Conservation (phyloP, 108 stramenopile genomes). For the Cyclotella distinguenda region DNA sequence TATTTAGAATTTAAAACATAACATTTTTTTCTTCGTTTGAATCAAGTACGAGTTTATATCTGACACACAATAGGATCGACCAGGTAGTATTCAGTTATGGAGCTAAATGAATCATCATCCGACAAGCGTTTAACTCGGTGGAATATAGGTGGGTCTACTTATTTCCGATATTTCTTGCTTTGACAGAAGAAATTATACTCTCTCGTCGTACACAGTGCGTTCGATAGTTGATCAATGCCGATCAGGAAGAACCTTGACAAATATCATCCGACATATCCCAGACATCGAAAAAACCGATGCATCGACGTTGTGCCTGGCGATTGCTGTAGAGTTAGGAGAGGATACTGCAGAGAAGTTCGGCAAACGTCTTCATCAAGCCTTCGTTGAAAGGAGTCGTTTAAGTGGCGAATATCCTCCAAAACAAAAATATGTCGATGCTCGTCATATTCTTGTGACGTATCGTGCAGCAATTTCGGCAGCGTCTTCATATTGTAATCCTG, state of each 20-base stretch:
- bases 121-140: too few species aligned
- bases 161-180: too few species aligned
- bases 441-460: slow-evolving; percentile 19
- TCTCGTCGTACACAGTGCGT: background rate
- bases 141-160: too few species aligned
- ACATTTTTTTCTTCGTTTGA: too few species aligned
- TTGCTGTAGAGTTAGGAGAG: slow-evolving; percentile 15
- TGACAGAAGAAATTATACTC: background rate
- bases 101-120: too few species aligned
- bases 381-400: background rate
- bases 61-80: too few species aligned
- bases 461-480: slow-evolving; percentile 15
- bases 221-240: slow-evolving; percentile 11
- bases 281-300: slow-evolving; percentile 10
- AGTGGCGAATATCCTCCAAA: background rate
- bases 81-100: too few species aligned
- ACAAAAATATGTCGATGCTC: slow-evolving; percentile 12
- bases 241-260: slow-evolving; percentile 9
- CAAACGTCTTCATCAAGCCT: slow-evolving; percentile 11
- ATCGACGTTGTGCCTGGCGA: slow-evolving; percentile 1
- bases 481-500: slow-evolving; percentile 18
- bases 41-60: too few species aligned
- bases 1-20: too few species aligned
- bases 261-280: slow-evolving; percentile 6
- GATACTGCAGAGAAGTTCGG: slow-evolving; percentile 14